A percentile compares a stretch with the other conserved stretches of the same genome.
These are phyloP conservation scores for Peronosclerospora sorghi DNA, from an alignment of 352 stramenopile genomes.

Conservation along the genomic window DNA sequence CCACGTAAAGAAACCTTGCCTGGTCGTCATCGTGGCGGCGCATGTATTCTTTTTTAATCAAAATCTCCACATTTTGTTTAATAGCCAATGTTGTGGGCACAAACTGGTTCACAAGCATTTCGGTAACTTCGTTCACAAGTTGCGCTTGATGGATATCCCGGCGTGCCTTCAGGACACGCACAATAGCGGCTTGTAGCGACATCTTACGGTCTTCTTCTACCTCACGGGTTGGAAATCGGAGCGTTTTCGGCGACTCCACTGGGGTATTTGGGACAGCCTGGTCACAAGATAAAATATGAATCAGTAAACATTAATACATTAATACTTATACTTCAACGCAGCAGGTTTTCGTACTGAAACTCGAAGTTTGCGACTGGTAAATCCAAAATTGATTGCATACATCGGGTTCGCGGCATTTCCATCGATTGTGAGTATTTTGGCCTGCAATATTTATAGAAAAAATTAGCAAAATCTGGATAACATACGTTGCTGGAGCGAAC, in stretches of 20 bases:
- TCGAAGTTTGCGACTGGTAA: slow-evolving; percentile 38
- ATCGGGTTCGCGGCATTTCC: slow-evolving; percentile 17
- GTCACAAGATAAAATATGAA: slow-evolving; percentile 1
- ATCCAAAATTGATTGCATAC: slow-evolving; percentile 36
- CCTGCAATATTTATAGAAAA: slow-evolving; percentile 12
- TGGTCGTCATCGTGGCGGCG: slow-evolving; percentile 51
- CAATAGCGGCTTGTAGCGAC: slow-evolving; percentile 73
- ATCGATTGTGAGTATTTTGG: slow-evolving; percentile 28
- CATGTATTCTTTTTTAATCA: slow-evolving; percentile 80
- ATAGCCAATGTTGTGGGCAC: slow-evolving; percentile 44
- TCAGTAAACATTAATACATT: not conserved
- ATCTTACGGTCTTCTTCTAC: slow-evolving; percentile 85
- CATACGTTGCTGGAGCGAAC: not conserved
- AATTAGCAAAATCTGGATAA: not conserved
- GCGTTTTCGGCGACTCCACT: slow-evolving; percentile 54
- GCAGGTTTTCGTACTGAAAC: slow-evolving; percentile 25
- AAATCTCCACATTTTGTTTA: slow-evolving; percentile 74
- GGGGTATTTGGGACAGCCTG: slow-evolving; percentile 46
- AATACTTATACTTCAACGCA: not conserved
- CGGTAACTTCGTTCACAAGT: slow-evolving; percentile 48
- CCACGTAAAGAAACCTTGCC: slow-evolving; percentile 57
- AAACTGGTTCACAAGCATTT: slow-evolving; percentile 70
- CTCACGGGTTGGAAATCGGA: slow-evolving; percentile 42
- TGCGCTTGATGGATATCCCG: slow-evolving; percentile 59
- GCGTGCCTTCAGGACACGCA: slow-evolving; percentile 74